Base-by-base conservation (phyloP, 345 rosid genomes). In the Populus davidiana region DNA sequence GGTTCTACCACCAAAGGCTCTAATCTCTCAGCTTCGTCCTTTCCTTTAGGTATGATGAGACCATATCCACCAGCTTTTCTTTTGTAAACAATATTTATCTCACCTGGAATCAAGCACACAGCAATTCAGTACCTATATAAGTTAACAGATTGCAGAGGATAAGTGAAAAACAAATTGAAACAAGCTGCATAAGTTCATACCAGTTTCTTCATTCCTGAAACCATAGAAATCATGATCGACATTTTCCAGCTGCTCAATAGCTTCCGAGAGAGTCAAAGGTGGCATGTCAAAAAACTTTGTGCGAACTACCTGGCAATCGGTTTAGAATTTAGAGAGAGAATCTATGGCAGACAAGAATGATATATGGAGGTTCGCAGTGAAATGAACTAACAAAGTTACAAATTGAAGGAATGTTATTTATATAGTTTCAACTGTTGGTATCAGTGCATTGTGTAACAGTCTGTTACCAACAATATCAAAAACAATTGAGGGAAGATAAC, bases 231-330 rank as follows among this genome's bases (percentile, higher is more conserved):
- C 98, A 5, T 95, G 99, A 79, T 86, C 87, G 47, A 95, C 88
- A 78, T 87, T 85, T 75, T 95, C 94, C 81, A 93, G 86, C 90
- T 93, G 99, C 89, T 91, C 96, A 5, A 91, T 83, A 31, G 98
- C 99, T 79, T 95, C 99, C 23, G 88, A 21, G 39, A 92, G 87
- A 0, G 96, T 92, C 88, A 95, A 78, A 8, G 99, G 98, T 47
- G 96, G 96, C 97, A 95, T 91, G 52, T 95, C 98, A 80, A 95
- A 93, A 82, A 87, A 87, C 72, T 93, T 95, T 2, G 93, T 92
- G 50, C 99, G 96, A 56, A 95, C 91, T 79, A 95, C 85, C 99
- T 93, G 87, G 44, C 39, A 73, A 33, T 17, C 14, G 36, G 33
- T 68, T 38, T 5, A 68, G 6, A 68, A 33, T 33, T 33, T 33